phyloP scores from a whole-genome alignment of 2,329 filamentous ascomycete genomes.

The Aspergillus sp. region DNA sequence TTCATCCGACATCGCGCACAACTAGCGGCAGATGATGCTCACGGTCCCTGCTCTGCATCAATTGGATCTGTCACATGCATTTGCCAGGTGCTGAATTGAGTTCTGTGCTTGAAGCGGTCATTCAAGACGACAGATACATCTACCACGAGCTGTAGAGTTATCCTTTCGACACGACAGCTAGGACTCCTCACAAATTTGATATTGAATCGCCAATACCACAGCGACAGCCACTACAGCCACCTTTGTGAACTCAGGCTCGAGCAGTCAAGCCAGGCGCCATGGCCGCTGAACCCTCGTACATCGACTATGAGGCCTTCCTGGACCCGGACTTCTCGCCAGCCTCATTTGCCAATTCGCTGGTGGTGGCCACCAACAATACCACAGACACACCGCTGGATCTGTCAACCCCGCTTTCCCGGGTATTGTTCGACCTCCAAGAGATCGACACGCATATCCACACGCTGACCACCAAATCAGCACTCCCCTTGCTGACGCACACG shows the following conservation, averaged over 20 bases:
- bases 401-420: constrained; percentile 86
- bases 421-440: constrained; percentile 95
- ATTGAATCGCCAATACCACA: no score
- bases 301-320: constrained; percentile 92
- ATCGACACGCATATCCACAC: constrained; percentile 94
- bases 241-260: neutral
- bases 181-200: neutral
- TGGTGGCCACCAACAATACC: constrained; percentile 87
- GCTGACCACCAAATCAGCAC: constrained; percentile 78
- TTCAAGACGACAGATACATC: neutral
- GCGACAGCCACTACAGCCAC: neutral
- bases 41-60: neutral
- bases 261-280: constrained; percentile 21
- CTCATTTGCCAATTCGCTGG: constrained; percentile 82
- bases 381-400: constrained; percentile 89
- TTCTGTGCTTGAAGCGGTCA: constrained; percentile 5
- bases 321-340: constrained; percentile 77
- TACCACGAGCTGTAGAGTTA: neutral
- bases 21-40: constrained; percentile 9
- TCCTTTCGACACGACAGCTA: neutral
- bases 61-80: constrained; percentile 11
- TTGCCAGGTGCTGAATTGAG: constrained; percentile 4
- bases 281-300: constrained; percentile 68
- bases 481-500: constrained; percentile 78
- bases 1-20: constrained; percentile 3